Evolutionary conservation across 2,329 filamentous ascomycete genomes (phyloP), one percentile per base, ranked within the genome.

Genomic region (Macrophomina tecta): DNA sequence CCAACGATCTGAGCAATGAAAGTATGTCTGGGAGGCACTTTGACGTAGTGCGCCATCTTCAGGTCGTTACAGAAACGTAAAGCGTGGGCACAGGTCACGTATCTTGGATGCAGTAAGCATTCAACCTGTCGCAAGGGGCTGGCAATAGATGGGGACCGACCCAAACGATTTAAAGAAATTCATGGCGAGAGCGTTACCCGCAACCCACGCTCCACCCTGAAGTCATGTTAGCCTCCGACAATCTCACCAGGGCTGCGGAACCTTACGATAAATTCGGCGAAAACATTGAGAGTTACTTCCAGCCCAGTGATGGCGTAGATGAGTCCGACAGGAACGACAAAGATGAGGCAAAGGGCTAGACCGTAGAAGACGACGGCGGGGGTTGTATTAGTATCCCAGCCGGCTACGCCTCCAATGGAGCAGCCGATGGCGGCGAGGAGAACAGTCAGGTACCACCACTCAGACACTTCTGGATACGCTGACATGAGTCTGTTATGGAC

Each of bases 1-100:
- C 89, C 88, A 1, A 89, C 84, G 4, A 90, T 83, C 74, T 91
- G 89, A 4, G 84, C 83, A 78, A 85, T 82, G 77, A 91, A 91
- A 81, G 90, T 89, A 23, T 86, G 89, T 18, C 87, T 82, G 14
- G 88, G 89, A 0, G 89, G 89, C 8, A 86, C 77, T 73, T 86
- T 86, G 79, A 86, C 83, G 70, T 82, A 81, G 4, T 81, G 75
- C 0, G 82, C 84, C n/a, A 86, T 76, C 45, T 71, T 74, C 28
- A 73, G 64, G 56, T 74, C 72, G 14, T 69, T 67, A 60, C 58
- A 55, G 55, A 69, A 70, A n/a, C 61, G 58, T 5, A 70, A 64
- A 4, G 69, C 67, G 45, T 68, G 68, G 28, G 68, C 36, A 46
- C 56, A 65, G n/a, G 68, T 69, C 9, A 67, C 60, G 36, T 67